Evolutionary conservation across 306 rosid species (phyloP), one percentile per base, ranked within the genome.

Genomic region (Glycine soja): DNA sequence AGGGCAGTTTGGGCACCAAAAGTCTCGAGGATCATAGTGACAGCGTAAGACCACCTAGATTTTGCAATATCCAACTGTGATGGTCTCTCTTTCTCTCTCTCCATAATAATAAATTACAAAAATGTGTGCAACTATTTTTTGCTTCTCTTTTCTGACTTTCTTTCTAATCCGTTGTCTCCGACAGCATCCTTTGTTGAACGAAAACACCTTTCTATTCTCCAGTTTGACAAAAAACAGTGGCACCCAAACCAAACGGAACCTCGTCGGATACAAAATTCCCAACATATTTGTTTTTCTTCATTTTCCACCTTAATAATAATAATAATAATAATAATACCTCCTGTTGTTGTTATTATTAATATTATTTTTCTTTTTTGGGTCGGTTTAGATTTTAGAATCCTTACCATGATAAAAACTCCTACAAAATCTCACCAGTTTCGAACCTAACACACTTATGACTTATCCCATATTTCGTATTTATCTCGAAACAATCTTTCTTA

Each of bases 171-270:
- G 70, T 36, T 53, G 79, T 84, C 78, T 59, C 47, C 36, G 32
- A 61, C 81, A 78, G 84, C 85, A 57, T 85, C 85, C 87, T 81
- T 82, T 81, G 88, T 88, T 90, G 89, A 90, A 90, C 61, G 19
- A 86, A 24, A 8, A 88, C 66, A 14, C 78, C 78, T 48, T 71
- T 71, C 19, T 32, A 51, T 24, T 24, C 30, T 24, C 30, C 30
- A 18, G 24, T 54, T 24, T 53, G 48, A 62, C 86, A 45, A 30
- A 24, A 50, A 80, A 38, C 30, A n/a, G 24, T 50, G 78, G 69
- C 86, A 30, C 84, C 79, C 69, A 81, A 81, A 61, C 83, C 64
- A 76, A 85, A 89, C 85, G 77, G 78, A 72, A 79, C 85, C 77
- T 81, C 53, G 68, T 81, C 53, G 68, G 66, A 86, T 53, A 76